These are phyloP conservation scores for Angomonas ambiguus DNA, from an alignment of 208 protist species.

Conservation along the genomic window DNA sequence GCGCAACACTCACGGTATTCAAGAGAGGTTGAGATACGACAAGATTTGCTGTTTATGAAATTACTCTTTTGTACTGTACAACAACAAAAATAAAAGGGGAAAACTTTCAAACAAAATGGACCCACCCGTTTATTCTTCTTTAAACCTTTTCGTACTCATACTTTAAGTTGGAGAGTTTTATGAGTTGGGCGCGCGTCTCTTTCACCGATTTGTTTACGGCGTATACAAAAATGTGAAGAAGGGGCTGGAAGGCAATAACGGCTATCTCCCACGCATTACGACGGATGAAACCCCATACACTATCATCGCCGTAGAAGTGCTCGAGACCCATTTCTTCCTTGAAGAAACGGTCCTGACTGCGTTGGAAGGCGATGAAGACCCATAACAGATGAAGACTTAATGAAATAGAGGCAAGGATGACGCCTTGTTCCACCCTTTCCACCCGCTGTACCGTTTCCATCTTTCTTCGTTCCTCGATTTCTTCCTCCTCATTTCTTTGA, in stretches of 20 bases:
- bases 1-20: too few relatives aligned
- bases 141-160: conserved; percentile 70
- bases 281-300: neutral
- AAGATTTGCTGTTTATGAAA: too few relatives aligned
- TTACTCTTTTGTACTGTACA: too few relatives aligned
- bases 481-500: neutral
- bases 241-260: conserved; percentile 65
- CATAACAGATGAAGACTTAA: neutral
- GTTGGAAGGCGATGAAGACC: conserved; percentile 1
- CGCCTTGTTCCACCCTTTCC: neutral
- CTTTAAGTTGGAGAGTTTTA: conserved; percentile 43
- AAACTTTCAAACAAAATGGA: conserved; percentile 14
- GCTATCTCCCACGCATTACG: conserved; percentile 18
- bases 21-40: too few relatives aligned
- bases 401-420: neutral
- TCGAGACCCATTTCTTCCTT: neutral
- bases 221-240: conserved; percentile 48
- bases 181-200: conserved; percentile 36
- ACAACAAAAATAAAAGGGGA: too few relatives aligned
- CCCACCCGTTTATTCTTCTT: neutral
- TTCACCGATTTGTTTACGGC: conserved; percentile 39
- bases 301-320: neutral
- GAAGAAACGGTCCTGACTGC: neutral
- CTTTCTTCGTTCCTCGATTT: neutral
- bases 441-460: too few relatives aligned